phyloP scores from a whole-genome alignment of 2,329 filamentous ascomycete genomes.

The Trichoderma pleuroti region DNA sequence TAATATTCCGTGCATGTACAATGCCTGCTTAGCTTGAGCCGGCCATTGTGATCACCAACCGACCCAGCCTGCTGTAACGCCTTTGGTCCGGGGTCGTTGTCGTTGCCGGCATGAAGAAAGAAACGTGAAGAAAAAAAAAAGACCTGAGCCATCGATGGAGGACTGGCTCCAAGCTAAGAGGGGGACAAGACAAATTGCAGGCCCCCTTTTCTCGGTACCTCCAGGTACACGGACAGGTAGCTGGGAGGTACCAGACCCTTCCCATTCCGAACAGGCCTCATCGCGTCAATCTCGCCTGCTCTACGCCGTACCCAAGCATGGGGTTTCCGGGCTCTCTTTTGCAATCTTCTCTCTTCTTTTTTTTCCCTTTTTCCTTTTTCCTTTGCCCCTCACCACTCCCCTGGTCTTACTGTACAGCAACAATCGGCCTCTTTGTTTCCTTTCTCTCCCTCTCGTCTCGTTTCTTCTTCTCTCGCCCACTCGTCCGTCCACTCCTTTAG shows the following conservation, averaged over 20 bases:
- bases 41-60: not conserved
- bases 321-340: not conserved
- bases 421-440: not conserved
- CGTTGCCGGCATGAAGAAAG: not conserved
- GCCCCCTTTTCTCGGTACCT: constrained; percentile 13
- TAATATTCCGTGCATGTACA: not conserved
- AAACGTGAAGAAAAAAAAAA: not conserved
- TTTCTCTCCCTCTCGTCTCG: not conserved
- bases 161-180: not conserved
- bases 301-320: not conserved
- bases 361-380: not conserved
- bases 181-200: constrained; percentile 6
- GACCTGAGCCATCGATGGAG: not conserved
- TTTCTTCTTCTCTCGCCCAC: not conserved
- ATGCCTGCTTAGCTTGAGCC: not conserved
- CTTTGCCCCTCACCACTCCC: not conserved
- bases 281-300: constrained; percentile 14
- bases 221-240: not conserved
- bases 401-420: not conserved
- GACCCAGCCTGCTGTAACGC: not conserved
- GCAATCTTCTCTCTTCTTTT: not conserved
- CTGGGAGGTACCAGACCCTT: not conserved
- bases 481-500: not conserved
- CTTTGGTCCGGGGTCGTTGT: constrained; percentile 3
- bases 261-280: not conserved